Evolutionary conservation across 2,329 filamentous ascomycete species (phyloP).

Genomic region (Fusarium miscanthi): DNA sequence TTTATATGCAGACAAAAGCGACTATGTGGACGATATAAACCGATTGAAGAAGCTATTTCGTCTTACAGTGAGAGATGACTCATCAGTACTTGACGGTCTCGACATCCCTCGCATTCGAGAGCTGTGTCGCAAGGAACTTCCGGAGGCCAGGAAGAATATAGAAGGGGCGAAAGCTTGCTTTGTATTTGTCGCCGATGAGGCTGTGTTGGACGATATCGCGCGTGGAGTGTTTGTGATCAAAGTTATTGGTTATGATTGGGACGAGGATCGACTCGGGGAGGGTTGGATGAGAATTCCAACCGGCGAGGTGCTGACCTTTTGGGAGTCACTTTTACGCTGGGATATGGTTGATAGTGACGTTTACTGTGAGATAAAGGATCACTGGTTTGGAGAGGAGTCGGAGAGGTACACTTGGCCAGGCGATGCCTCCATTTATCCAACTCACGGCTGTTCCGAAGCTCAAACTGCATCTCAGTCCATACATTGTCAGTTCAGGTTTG

Average conservation of each 20-base stretch:
- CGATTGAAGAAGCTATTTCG: background rate
- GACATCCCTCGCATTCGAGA: background rate
- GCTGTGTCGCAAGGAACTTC: background rate
- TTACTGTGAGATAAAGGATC: background rate
- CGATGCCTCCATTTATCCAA: background rate
- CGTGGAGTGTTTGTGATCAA: background rate
- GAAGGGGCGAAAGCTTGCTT: background rate
- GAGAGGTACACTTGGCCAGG: background rate
- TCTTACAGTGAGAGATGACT: background rate
- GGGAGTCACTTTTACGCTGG: background rate
- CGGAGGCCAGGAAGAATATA: background rate
- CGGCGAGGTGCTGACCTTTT: background rate
- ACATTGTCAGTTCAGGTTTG: background rate
- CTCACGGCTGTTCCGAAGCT: background rate
- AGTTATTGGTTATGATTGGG: background rate
- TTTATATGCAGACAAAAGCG: background rate
- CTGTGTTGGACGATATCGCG: background rate
- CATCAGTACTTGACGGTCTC: background rate
- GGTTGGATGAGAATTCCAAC: background rate
- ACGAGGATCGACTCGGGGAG: background rate
- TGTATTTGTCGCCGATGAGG: slow-evolving; percentile 9
- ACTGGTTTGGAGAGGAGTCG: background rate
- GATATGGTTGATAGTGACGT: background rate
- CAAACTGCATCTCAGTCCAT: background rate
- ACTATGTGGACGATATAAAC: background rate